Conservation (phyloP, 1,284 basidiomycete genomes). For the Caloboletus inedulis region DNA sequence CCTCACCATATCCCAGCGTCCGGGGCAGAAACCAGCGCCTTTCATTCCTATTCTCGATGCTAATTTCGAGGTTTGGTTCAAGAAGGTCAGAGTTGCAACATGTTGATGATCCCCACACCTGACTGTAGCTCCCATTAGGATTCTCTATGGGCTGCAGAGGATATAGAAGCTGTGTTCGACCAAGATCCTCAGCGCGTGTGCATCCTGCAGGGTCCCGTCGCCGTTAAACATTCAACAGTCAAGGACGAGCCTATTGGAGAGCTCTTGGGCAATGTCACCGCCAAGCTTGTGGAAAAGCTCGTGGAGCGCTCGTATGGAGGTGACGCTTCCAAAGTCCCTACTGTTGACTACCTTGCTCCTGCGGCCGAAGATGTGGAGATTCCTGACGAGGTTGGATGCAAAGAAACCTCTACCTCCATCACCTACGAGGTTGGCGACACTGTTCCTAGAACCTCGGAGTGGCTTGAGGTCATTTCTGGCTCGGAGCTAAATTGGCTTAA, state of each 20-base stretch:
- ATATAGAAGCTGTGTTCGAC: conserved; percentile 98
- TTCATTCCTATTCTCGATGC: conserved; percentile 98
- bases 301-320: conserved; percentile 81
- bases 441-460: conserved; percentile 63
- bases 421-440: conserved; percentile 56
- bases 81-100: conserved; percentile 64
- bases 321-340: conserved; percentile 77
- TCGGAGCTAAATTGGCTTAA: conserved; percentile 81
- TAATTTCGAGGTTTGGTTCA: conserved; percentile 97
- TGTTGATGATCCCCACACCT: conserved; percentile 12
- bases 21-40: conserved; percentile 96
- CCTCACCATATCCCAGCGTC: conserved; percentile 90
- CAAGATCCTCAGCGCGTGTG: conserved; percentile 97
- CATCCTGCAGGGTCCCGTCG: conserved; percentile 96
- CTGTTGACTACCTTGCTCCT: conserved; percentile 82
- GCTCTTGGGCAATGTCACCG: conserved; percentile 85
- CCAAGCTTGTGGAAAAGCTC: conserved; percentile 74
- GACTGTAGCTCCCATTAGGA: conserved; percentile 52
- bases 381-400: conserved; percentile 48
- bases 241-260: conserved; percentile 95
- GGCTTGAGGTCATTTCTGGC: conserved; percentile 87
- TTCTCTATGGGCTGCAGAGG: conserved; percentile 96
- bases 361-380: conserved; percentile 40
- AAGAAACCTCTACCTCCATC: conserved; percentile 44
- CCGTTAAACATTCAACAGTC: conserved; percentile 81